phyloP scores from a whole-genome alignment of 1,284 basidiomycete species.

The Cutaneotrichosporon dermatis region DNA sequence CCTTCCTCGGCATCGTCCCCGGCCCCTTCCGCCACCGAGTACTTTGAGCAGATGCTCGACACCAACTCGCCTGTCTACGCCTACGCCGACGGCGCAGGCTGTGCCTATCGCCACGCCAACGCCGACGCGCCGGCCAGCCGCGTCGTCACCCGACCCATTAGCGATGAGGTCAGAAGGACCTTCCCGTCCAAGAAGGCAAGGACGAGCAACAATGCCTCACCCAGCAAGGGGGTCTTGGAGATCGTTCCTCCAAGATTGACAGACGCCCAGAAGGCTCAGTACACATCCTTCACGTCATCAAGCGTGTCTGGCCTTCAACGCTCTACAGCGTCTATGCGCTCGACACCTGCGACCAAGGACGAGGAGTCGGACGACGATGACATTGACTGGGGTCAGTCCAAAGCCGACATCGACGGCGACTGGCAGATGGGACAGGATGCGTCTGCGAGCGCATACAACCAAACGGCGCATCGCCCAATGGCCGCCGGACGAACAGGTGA shows the following conservation, averaged over 20 bases:
- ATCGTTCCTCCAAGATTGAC: slow-evolving; percentile 3
- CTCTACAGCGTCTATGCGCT: slow-evolving; percentile 7
- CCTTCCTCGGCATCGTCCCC: slow-evolving; percentile 9
- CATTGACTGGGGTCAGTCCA: slow-evolving; percentile 33
- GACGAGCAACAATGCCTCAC: background rate
- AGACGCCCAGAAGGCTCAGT: background rate
- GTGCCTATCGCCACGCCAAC: background rate
- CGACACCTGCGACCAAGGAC: slow-evolving; percentile 17
- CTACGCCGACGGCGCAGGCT: background rate
- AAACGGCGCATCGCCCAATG: too few relatives aligned
- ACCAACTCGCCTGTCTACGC: slow-evolving; percentile 17
- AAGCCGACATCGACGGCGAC: slow-evolving; percentile 31
- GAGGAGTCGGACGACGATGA: slow-evolving; percentile 39
- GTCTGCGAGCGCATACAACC: background rate
- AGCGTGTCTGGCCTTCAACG: slow-evolving; percentile 2
- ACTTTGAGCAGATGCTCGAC: slow-evolving; percentile 21
- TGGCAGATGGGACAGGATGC: slow-evolving; percentile 24
- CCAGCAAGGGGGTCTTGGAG: background rate
- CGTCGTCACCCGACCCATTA: slow-evolving; percentile 29
- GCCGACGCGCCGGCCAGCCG: background rate
- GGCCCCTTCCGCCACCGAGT: slow-evolving; percentile 4
- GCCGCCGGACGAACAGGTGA: slow-evolving; percentile 56
- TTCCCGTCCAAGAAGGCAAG: slow-evolving; percentile 34
- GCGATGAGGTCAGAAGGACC: slow-evolving; percentile 21
- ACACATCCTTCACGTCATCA: slow-evolving; percentile 5